Evolutionary conservation across 148 eudicot genomes (phyloP).

Genomic region (Chenopodium formosanum): DNA sequence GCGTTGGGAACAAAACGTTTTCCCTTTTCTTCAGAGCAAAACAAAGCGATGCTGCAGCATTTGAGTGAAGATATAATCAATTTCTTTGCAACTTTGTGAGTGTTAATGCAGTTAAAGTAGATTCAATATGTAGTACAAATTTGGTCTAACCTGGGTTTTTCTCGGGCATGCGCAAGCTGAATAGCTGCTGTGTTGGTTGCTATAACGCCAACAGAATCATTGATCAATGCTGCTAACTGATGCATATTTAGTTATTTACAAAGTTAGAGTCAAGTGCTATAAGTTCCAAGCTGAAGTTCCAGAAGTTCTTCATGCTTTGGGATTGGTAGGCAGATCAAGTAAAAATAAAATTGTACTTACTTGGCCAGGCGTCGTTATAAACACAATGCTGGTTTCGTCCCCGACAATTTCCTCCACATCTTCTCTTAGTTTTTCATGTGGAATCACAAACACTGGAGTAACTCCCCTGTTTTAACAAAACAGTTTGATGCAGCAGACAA

Average conservation of each 20-base stretch:
- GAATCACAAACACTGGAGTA: slow-evolving; percentile 80
- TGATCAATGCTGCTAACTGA: slow-evolving; percentile 84
- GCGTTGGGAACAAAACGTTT: slow-evolving; percentile 56
- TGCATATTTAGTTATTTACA: neutral
- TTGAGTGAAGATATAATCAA: neutral
- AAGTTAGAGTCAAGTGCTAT: neutral
- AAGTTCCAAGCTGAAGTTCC: neutral
- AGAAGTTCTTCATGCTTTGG: neutral
- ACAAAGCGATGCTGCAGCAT: slow-evolving; percentile 69
- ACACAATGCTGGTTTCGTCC: slow-evolving; percentile 68
- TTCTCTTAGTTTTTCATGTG: slow-evolving; percentile 90
- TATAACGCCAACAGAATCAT: slow-evolving; percentile 84
- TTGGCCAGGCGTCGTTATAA: slow-evolving; percentile 91
- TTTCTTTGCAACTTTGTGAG: neutral
- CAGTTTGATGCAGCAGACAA: neutral
- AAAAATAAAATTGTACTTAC: slow-evolving; percentile 28
- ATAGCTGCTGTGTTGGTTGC: slow-evolving; percentile 91
- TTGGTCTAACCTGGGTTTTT: slow-evolving; percentile 57
- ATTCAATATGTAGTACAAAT: neutral
- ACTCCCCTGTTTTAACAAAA: slow-evolving; percentile 46
- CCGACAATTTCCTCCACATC: slow-evolving; percentile 72
- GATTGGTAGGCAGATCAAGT: neutral
- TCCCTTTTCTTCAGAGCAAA: slow-evolving; percentile 72
- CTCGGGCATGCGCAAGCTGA: slow-evolving; percentile 73
- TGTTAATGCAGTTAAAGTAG: slow-evolving; percentile 3